phyloP scores from a whole-genome alignment of 306 rosid species.

The Trifolium subterraneum region DNA sequence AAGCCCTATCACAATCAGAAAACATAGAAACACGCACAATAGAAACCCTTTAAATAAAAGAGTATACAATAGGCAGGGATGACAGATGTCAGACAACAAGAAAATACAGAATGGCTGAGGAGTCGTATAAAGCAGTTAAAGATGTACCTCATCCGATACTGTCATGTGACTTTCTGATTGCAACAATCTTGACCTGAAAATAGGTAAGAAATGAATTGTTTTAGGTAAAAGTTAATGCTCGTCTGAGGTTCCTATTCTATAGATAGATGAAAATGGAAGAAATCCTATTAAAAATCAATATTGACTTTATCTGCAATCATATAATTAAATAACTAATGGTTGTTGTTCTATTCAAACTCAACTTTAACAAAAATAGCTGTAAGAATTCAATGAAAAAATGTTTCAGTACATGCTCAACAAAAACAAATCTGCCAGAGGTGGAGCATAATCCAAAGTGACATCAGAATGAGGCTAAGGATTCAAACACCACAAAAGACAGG shows the following conservation, averaged over 20 bases:
- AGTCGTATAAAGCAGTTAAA: constrained; percentile 35
- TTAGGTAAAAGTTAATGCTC: constrained; percentile 36
- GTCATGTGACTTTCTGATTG: constrained; percentile 46
- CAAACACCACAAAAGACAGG: neutral
- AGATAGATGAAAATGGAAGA: constrained; percentile 26
- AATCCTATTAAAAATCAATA: constrained; percentile 22
- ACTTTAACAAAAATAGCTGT: neutral
- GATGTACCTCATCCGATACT: constrained; percentile 57
- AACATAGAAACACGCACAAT: constrained; percentile 18
- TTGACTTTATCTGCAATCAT: constrained; percentile 13
- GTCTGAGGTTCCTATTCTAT: constrained; percentile 33
- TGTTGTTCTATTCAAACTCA: constrained; percentile 1
- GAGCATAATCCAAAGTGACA: constrained; percentile 27
- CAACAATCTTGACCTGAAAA: constrained; percentile 58
- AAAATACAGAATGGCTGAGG: constrained; percentile 3
- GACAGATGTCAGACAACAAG: constrained; percentile 10
- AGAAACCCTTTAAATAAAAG: neutral
- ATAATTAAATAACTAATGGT: constrained; percentile 3
- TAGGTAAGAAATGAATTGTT: constrained; percentile 36
- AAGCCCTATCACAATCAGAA: constrained; percentile 11
- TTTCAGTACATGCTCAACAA: neutral
- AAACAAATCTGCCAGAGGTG: neutral
- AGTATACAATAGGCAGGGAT: neutral
- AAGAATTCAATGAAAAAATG: constrained; percentile 17
- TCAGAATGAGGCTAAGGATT: constrained; percentile 35